Percentiles rank a stretch among this genome's conserved stretches.
Evolutionary conservation across 768 basidiomycete genomes (phyloP).

Genomic region (Cystofilobasidium ferigula): DNA sequence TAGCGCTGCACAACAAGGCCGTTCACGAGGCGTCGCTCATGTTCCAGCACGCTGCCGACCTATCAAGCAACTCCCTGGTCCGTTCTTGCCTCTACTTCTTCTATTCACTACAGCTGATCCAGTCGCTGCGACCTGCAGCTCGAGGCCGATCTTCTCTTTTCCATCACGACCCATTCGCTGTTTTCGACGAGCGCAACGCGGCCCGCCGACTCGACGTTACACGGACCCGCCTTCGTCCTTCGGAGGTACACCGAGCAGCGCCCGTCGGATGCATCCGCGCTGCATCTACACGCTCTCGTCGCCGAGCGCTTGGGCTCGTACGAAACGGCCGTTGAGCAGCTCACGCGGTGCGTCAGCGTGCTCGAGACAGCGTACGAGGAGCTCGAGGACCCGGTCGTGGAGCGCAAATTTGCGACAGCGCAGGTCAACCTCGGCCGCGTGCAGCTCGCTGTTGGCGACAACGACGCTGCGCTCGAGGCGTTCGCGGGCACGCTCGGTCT

Average conservation of each 20-base stretch:
- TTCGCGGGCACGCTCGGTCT: conserved; percentile 65
- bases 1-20: conserved; percentile 39
- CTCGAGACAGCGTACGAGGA: conserved; percentile 84
- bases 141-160: conserved; percentile 67
- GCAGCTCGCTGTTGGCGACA: conserved; percentile 51
- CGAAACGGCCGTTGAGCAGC: conserved; percentile 49
- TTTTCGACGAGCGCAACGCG: conserved; percentile 29
- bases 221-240: conserved; percentile 70
- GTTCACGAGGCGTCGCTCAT: conserved; percentile 54
- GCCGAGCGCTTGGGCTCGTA: conserved; percentile 71
- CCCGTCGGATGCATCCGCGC: conserved; percentile 58
- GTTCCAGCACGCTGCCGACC: conserved; percentile 37
- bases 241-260: conserved; percentile 59
- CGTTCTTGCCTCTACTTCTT: conserved; percentile 46
- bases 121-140: conserved; percentile 44
- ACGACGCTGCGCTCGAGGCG: conserved; percentile 52
- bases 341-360: conserved; percentile 54
- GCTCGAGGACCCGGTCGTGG: conserved; percentile 65
- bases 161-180: conserved; percentile 49
- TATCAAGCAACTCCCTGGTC: conserved; percentile 38
- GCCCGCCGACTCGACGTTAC: conserved; percentile 44
- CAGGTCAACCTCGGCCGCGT: conserved; percentile 72
- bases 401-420: conserved; percentile 67
- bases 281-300: conserved; percentile 73
- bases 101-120: conserved; percentile 22